Base-by-base conservation (phyloP, 176 grass and related monocot species). In the Triticum dicoccoides region DNA sequence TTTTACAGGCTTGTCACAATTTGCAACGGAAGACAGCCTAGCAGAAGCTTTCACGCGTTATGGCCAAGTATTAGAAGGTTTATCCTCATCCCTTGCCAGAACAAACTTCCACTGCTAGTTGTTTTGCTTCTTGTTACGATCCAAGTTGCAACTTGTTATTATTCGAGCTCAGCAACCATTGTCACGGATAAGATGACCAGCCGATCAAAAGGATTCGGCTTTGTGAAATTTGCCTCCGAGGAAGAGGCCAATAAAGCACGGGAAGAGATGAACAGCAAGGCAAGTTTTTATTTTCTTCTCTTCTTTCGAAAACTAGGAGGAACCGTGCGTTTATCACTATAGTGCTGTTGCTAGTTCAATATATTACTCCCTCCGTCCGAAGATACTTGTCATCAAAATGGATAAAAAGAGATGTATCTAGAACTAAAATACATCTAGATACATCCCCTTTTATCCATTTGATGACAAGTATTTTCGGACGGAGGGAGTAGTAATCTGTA, bases 51-150 rank as follows among this genome's bases (percentile, higher is more conserved):
- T 91, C 61, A 80, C 61, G 0, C 81, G 73, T 61, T 95, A 87
- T 30, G 93, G 93, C 63, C 96, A 98, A 89, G 89, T 92, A 84
- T 90, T 95, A 86, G 87, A 93, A 92, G 89, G 96, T 98, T 24
- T 18, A 32, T 35, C 65, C 21, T 73, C 81, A 21, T 73, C 71
- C 18, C 70, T 69, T 69, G 34, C n/a, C 65, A 37, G 24, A 81
- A 1, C 45, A 32, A 49, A 35, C 3, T 81, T 25, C 8, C 5
- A 0, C 33, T 58, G 21, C 49, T 83, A 30, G 4, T 74, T 29
- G 15, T 73, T 80, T 52, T 87, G 6, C 13, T 34, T 11, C 13
- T 62, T n/a, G 21, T 65, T 56, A n/a, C 39, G 47, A 91, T 29
- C n/a, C 58, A 88, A 80, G 70, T 14, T 61, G 59, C 25, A 79